Conservation (phyloP, 2,329 filamentous ascomycete species). For the Cytospora schulzeri region DNA sequence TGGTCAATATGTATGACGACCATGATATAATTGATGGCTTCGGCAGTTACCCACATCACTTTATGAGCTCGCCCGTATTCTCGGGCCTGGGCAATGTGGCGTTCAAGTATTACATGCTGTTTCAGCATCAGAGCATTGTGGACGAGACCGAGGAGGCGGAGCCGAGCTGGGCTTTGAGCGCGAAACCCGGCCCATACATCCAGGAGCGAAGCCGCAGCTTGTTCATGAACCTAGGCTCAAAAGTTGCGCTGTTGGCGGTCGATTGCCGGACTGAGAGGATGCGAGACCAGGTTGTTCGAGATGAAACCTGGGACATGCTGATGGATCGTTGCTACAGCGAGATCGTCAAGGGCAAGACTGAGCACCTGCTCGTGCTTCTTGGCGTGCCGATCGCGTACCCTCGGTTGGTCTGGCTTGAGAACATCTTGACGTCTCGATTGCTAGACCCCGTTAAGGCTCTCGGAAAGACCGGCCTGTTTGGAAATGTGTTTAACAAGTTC, state of each 20-base stretch:
- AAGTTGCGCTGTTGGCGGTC: slow-evolving; percentile 79
- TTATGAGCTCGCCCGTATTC: slow-evolving; percentile 90
- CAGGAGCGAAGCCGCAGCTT: slow-evolving; percentile 80
- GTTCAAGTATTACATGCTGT: slow-evolving; percentile 98
- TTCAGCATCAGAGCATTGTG: slow-evolving; percentile 89
- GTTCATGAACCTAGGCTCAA: slow-evolving; percentile 80
- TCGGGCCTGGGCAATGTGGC: slow-evolving; percentile 86
- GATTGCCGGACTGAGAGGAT: slow-evolving; percentile 92
- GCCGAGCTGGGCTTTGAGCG: slow-evolving; percentile 87
- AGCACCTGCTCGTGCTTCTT: slow-evolving; percentile 85
- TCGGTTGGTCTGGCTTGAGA: slow-evolving; percentile 72
- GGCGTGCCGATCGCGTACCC: slow-evolving; percentile 85
- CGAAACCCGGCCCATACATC: slow-evolving; percentile 84
- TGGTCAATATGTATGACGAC: slow-evolving; percentile 98
- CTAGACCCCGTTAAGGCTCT: slow-evolving; percentile 91
- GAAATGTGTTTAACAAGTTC: slow-evolving; percentile 81
- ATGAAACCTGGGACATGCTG: slow-evolving; percentile 81
- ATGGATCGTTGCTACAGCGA: slow-evolving; percentile 85
- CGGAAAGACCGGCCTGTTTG: slow-evolving; percentile 78
- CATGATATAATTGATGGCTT: slow-evolving; percentile 92
- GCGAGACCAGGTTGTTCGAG: slow-evolving; percentile 75
- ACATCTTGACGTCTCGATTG: slow-evolving; percentile 76
- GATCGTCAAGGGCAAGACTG: slow-evolving; percentile 79
- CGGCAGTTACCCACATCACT: slow-evolving; percentile 87
- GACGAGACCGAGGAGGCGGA: slow-evolving; percentile 82